Evolutionary conservation across 2,329 filamentous ascomycete species (phyloP), one percentile per base, ranked within the genome.

Genomic region (Cladobotryum mycophilum): DNA sequence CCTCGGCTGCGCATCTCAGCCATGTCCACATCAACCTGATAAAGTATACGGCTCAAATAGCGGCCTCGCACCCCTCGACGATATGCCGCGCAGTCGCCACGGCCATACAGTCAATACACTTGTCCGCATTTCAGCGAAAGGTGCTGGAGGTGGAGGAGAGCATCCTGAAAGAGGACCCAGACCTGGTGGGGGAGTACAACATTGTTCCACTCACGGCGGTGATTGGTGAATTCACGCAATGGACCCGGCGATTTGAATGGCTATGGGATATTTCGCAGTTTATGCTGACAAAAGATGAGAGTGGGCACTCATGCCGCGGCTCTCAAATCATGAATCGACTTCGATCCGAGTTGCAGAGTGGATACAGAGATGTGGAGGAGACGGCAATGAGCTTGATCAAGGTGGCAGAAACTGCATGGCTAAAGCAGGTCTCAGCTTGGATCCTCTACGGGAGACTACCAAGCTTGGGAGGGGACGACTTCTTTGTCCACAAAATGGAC

Each of bases 171-270:
- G 81, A 83, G 60, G 89, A 96, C 71, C 79, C 90, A 2, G 80
- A 75, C 6, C 81, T 88, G 52, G 92, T 97, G 1, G 92, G 92
- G 40, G 92, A 88, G 1, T 96, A 96, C 66, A 86, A 92, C 55
- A 95, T 96, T 55, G 92, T 97, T 18, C 92, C 93, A 3, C 70
- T 99, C 59, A 95, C 93, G 45, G 85, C 85, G 2, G 79, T 97
- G 17, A 83, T 95, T 25, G 80, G 79, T 5, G 86, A 93, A 62
- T 96, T 97, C 61, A 83, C 86, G n/a, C 85, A 81, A 41, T 97
- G 92, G 92, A 86, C 80, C 43, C 80, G 89, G 59, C 77, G 84
- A 35, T 80, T 97, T 75, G 85, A 91, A 60, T 97, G 92, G 89
- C 76, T 96, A 17, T 88, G 86, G 83, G 77, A 82, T 33, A 71